Conservation (phyloP, 129 eudicot genomes). For the Pittosporum tobira region DNA sequence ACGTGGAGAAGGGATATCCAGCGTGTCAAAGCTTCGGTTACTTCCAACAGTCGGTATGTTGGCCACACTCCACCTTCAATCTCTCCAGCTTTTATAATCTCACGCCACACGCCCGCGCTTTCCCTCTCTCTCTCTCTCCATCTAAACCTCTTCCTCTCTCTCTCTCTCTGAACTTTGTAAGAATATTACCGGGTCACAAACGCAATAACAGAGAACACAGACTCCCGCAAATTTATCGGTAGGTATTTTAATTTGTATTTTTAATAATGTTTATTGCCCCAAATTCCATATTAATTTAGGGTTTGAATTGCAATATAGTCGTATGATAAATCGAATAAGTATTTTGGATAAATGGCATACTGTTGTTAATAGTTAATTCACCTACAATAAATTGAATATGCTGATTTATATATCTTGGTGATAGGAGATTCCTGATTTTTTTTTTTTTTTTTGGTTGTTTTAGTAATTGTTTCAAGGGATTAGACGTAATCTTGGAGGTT, state of each 20-base stretch:
- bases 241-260: too few species aligned
- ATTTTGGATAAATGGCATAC: not conserved
- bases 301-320: not conserved
- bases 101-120: constrained; percentile 12
- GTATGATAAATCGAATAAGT: not conserved
- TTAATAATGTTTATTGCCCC: not conserved
- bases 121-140: not conserved
- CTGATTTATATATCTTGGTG: not conserved
- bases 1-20: not conserved
- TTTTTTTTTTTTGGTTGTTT: too few species aligned
- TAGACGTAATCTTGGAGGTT: not conserved
- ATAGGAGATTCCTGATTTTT: not conserved
- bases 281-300: not conserved
- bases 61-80: constrained; percentile 12
- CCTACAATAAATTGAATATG: too few species aligned
- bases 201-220: too few species aligned
- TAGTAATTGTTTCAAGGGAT: not conserved
- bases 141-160: not conserved
- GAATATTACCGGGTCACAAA: not conserved
- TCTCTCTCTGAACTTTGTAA: not conserved
- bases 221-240: too few species aligned
- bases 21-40: not conserved
- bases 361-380: too few species aligned
- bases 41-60: not conserved
- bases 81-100: not conserved